Percentiles rank a stretch among this genome's conserved stretches.
Evolutionary conservation across 768 basidiomycete species (phyloP).

Genomic region (Suillus subluteus): DNA sequence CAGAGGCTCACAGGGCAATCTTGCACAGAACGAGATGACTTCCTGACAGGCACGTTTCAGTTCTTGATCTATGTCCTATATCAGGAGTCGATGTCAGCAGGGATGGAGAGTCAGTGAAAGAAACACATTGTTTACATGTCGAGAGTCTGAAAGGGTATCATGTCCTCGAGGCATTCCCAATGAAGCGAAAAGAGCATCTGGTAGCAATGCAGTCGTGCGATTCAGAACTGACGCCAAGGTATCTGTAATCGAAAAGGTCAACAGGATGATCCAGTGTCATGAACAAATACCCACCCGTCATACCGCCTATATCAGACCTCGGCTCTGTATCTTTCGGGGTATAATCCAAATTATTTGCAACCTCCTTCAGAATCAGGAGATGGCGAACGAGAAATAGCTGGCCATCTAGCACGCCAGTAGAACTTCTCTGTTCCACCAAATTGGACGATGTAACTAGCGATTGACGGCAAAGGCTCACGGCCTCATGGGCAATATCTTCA

Average conservation of each 20-base stretch:
- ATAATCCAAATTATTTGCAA: conserved; percentile 75
- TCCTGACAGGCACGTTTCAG: conserved; percentile 86
- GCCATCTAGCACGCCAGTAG: conserved; percentile 61
- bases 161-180: conserved; percentile 65
- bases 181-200: conserved; percentile 71
- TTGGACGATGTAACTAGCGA: conserved; percentile 78
- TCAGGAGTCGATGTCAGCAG: not conserved
- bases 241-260: conserved; percentile 21
- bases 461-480: conserved; percentile 77
- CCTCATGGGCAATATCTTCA: conserved; percentile 95
- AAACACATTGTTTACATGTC: conserved; percentile 54
- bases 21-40: conserved; percentile 68
- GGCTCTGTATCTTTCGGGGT: conserved; percentile 50
- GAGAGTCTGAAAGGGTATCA: conserved; percentile 70
- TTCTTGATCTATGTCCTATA: conserved; percentile 83
- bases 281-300: conserved; percentile 54
- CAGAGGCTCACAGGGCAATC: conserved; percentile 60
- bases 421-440: conserved; percentile 56
- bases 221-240: conserved; percentile 36
- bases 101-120: not conserved
- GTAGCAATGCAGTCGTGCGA: conserved; percentile 48
- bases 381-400: conserved; percentile 90
- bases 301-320: conserved; percentile 49
- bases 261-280: not conserved
- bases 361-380: conserved; percentile 89